phyloP scores from a whole-genome alignment of 2,329 filamentous ascomycete genomes.

The Alternaria metachromatica region DNA sequence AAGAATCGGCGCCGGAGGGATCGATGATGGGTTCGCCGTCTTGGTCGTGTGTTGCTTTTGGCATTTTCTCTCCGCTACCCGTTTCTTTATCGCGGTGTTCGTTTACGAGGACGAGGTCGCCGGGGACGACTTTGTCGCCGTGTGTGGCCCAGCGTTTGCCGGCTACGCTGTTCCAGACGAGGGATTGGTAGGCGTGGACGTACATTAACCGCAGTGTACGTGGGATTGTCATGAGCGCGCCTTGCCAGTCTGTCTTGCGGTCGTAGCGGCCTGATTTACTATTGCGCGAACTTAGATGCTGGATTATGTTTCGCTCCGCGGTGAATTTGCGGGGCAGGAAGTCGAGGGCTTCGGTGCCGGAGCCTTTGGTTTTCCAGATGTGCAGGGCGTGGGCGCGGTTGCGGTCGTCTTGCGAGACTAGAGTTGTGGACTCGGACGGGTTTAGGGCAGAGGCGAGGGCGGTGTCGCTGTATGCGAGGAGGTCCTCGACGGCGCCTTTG shows the following conservation, averaged over 20 bases:
- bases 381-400: constrained; percentile 80
- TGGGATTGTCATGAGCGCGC: constrained; percentile 80
- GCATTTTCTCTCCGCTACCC: constrained; percentile 34
- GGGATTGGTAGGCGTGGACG: constrained; percentile 93
- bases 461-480: constrained; percentile 74
- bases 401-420: constrained; percentile 76
- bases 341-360: constrained; percentile 66
- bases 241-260: constrained; percentile 73
- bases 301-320: constrained; percentile 79
- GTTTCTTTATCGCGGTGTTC: constrained; percentile 60
- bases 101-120: constrained; percentile 78
- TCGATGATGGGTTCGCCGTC: constrained; percentile 71
- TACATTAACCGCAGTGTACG: constrained; percentile 91
- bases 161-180: constrained; percentile 89
- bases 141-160: constrained; percentile 80
- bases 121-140: constrained; percentile 76
- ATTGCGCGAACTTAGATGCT: constrained; percentile 67
- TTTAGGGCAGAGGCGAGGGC: constrained; percentile 62
- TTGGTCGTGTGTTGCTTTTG: constrained; percentile 54
- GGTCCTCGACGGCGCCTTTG: constrained; percentile 76
- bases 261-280: constrained; percentile 54
- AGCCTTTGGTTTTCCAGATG: constrained; percentile 70
- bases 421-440: constrained; percentile 47
- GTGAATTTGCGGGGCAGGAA: constrained; percentile 80
- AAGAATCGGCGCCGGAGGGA: constrained; percentile 64